Evolutionary conservation across 192 early-diverging fungal genomes (phyloP).

Genomic region (Gaertneriomyces sp.): DNA sequence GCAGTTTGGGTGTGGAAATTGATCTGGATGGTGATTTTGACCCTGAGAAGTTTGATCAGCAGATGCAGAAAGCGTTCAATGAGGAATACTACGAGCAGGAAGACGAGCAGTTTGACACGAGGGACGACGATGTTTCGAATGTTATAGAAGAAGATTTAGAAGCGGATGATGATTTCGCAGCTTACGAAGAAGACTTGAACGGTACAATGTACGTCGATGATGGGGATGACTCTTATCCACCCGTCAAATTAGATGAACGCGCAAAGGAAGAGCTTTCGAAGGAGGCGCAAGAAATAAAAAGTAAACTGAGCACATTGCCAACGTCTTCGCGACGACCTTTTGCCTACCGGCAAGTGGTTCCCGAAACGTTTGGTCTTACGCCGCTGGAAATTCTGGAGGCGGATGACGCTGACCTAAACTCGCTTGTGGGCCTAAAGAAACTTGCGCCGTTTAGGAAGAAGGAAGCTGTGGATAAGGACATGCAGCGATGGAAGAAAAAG

Average conservation of each 20-base stretch:
- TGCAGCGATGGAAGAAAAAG: slow-evolving; percentile 22
- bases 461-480: slow-evolving; percentile 25
- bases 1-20: slow-evolving; percentile 62
- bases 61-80: slow-evolving; percentile 79
- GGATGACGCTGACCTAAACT: slow-evolving; percentile 84
- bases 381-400: slow-evolving; percentile 86
- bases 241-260: too few relatives aligned
- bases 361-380: slow-evolving; percentile 72
- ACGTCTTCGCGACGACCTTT: slow-evolving; percentile 61
- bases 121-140: too few relatives aligned
- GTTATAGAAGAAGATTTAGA: too few relatives aligned
- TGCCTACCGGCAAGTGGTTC: slow-evolving; percentile 83
- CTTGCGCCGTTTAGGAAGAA: slow-evolving; percentile 70
- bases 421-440: slow-evolving; percentile 79
- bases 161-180: too few relatives aligned
- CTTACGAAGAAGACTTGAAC: too few relatives aligned
- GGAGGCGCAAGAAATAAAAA: slow-evolving; percentile 69
- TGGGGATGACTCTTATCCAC: too few relatives aligned
- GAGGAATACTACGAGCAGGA: slow-evolving; percentile 62
- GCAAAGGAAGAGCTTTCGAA: too few relatives aligned
- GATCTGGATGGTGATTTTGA: slow-evolving; percentile 94
- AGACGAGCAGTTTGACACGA: slow-evolving; percentile 4
- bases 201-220: too few relatives aligned
- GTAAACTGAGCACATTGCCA: slow-evolving; percentile 72
- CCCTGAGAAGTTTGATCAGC: slow-evolving; percentile 74